Percentiles rank a stretch among this genome's conserved stretches.
Evolutionary conservation across 164 flowering plant species (phyloP).

Genomic region (grape (Vitis vinifera)): ASM3070453v1 NC_081818.1:28400501-28401000

Average conservation of each 20-base stretch:
- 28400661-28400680: not conserved
- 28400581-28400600: constrained; percentile 40
- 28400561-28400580: constrained; percentile 37
- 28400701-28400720: not conserved
- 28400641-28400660: not conserved
- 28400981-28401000: too few relatives aligned
- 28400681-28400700: not conserved
- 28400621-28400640: constrained; percentile 2
- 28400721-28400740: constrained; percentile 12
- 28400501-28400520: constrained; percentile 29
- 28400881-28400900: too few relatives aligned
- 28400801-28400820: not conserved
- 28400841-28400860: too few relatives aligned
- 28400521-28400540: constrained; percentile 38
- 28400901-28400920: too few relatives aligned
- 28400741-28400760: not conserved
- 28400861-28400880: too few relatives aligned
- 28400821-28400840: too few relatives aligned
- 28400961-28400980: too few relatives aligned
- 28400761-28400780: not conserved
- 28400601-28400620: constrained; percentile 49
- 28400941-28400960: too few relatives aligned
- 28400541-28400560: constrained; percentile 26
- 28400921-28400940: too few relatives aligned
- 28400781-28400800: not conserved